Percentiles rank a stretch among this genome's conserved stretches.
Conservation (phyloP, 1,139 yeast genomes). For the Zygosaccharomyces sapae region DNA sequence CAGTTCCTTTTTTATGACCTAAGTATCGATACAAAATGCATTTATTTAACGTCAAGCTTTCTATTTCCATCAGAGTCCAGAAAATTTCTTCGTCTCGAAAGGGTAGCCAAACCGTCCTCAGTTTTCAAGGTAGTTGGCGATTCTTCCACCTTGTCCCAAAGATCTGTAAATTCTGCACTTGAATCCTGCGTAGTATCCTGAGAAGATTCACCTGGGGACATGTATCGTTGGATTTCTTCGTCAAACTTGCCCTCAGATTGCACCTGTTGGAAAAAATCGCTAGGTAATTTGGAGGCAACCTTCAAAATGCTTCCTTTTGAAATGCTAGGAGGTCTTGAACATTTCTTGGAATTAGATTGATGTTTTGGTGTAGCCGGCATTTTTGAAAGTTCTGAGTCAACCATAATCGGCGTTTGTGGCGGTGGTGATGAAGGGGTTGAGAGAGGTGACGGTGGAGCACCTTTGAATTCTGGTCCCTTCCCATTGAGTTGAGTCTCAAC, state of each 20-base stretch:
- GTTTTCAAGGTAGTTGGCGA: constrained; percentile 25
- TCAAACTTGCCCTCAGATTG: constrained; percentile 4
- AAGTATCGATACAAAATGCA: not conserved
- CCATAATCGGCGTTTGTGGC: not conserved
- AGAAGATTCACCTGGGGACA: constrained; percentile 17
- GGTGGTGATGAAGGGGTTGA: constrained; percentile 7
- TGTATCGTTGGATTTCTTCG: constrained; percentile 7
- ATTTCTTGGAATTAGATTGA: constrained; percentile 6
- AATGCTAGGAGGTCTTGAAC: constrained; percentile 14
- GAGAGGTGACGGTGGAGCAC: constrained; percentile 5
- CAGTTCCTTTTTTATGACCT: not conserved
- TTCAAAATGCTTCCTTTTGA: constrained; percentile 20
- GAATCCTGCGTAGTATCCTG: constrained; percentile 14
- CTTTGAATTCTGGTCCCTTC: not conserved
- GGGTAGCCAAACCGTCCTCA: constrained; percentile 16
- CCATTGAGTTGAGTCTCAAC: not conserved
- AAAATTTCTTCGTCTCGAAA: constrained; percentile 12
- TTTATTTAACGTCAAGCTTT: not conserved
- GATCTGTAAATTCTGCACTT: constrained; percentile 14
- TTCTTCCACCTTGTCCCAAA: constrained; percentile 24
- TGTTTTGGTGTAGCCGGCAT: constrained; percentile 8
- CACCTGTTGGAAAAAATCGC: constrained; percentile 25
- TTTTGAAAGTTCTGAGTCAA: constrained; percentile 10
- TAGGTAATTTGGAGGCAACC: constrained; percentile 24
- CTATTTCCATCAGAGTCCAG: constrained; percentile 6